Percentiles rank a stretch among this genome's conserved stretches.
phyloP scores from a whole-genome alignment of 805 yeast genomes.

The Ogataea methylovora region DNA sequence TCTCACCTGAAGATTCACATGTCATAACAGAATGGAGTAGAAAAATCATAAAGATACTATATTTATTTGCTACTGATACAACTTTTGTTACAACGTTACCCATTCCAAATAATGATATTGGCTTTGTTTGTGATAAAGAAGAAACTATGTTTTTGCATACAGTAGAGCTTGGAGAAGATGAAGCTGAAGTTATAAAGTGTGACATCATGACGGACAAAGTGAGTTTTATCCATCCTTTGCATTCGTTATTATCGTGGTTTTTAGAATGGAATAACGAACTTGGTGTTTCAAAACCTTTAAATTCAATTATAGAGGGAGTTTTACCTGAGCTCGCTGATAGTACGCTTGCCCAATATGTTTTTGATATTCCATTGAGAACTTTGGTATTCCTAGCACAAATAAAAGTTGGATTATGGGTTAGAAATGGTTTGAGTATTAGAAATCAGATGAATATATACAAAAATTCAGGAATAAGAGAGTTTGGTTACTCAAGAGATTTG shows the following conservation, averaged over 20 bases:
- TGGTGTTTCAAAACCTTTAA: constrained; percentile 17
- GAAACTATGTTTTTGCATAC: constrained; percentile 12
- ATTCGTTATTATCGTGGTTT: constrained; percentile 64
- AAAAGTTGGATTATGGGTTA: constrained; percentile 86
- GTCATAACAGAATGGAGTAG: not conserved
- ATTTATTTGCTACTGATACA: not conserved
- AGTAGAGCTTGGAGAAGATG: constrained; percentile 14
- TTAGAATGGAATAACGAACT: constrained; percentile 42
- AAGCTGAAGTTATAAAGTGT: constrained; percentile 26
- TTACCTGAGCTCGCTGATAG: not conserved
- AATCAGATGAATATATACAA: constrained; percentile 76
- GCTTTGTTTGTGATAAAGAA: constrained; percentile 8
- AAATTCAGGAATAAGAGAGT: constrained; percentile 71
- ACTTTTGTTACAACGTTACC: no score
- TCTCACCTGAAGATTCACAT: constrained; percentile 2
- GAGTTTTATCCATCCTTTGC: constrained; percentile 76
- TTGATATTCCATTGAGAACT: constrained; percentile 74
- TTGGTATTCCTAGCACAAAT: constrained; percentile 77
- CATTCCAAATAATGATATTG: not conserved
- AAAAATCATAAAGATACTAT: not conserved
- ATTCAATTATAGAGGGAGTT: constrained; percentile 10
- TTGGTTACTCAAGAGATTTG: constrained; percentile 74
- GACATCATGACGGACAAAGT: constrained; percentile 41
- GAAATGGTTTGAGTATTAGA: constrained; percentile 80
- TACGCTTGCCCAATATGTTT: constrained; percentile 22